Evolutionary conservation across 108 stramenopile species (phyloP), one percentile per base, ranked within the genome.

Genomic region (Nitzschia sp.): DNA sequence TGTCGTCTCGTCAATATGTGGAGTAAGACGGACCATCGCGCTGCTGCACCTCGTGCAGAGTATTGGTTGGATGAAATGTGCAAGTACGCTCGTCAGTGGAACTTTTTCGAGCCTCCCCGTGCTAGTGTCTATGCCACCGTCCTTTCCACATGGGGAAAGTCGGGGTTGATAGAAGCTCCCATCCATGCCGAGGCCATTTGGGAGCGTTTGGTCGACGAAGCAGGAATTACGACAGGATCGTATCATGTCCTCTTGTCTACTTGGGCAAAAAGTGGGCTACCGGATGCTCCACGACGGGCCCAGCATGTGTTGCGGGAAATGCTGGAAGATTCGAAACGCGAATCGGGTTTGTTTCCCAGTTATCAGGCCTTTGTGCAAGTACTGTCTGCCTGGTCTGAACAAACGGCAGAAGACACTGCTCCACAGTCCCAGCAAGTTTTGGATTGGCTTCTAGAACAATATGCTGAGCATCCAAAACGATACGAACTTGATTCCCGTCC

Each of bases 41-140:
- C 55, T 65, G 67, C 74, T 20, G 51, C 74, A 37, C 53, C 63
- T 25, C 61, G 67, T 12, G 67, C 74, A 9, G 74, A 75, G 22
- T 48, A 63, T 75, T 75, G 74, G 74, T 40, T 75, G 42, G 53
- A 51, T 51, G 48, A 68, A 40, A 75, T 75, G 74, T 25, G 57
- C n/a, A 0, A 29, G 38, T 10, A 37, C 14, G 55, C 57, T 10
- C 22, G 55, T 10, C 40, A 46, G 17, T 24, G 8, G 44, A 21
- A 22, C 7, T 19, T 53, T 39, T 48, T 48, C 17, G 3, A 2
- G 1, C 46, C 46, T 48, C 72, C 72, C 7, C 72, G 72, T 37
- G 57, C 58, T 2, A 58, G 37, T n/a, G 9, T 75, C n/a, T 75
- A 67, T 57, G 20, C 67, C 10, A 34, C 67, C 19, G 67, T 69